Base-by-base conservation (phyloP, 371 early-diverging fungal genomes). In the Chytridium lagenaria region DNA sequence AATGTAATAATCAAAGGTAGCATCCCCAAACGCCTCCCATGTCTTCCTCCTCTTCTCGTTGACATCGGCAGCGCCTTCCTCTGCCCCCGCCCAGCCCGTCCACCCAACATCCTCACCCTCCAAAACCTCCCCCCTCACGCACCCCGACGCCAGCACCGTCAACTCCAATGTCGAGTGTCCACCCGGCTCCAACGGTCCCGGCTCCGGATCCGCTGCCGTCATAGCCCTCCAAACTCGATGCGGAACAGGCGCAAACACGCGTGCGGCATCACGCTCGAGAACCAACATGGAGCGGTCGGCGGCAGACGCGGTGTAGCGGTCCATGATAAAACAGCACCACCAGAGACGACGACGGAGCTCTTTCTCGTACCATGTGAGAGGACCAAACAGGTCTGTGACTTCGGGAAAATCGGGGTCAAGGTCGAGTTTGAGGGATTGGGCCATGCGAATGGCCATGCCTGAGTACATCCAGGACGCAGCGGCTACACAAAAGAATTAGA, bases 391-490 rank as follows among this genome's bases (percentile, higher is more conserved):
- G 37, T 7, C 22, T 1, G 10, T n/a, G 19, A 69, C 40, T 40
- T 69, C 69, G 31, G 69, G 59, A 34, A 57, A 69, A 31, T 74
- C 80, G 16, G 80, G 80, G 65, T 80, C 80, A 16, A 72, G 59
- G 50, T 80, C 77, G 61, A 80, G 59, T n/a, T 69, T 50, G 12
- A 80, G 67, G 31, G 70, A 77, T 44, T 73, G 71, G 15, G 75
- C 74, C 77, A 80, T 80, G 26, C 80, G 77, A 34, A 69, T 73
- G 0, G 80, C 77, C 72, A 80, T 72, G 0, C 77, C 75, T 33
- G 72, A 55, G 33, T 75, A 75, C 77, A 75, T 80, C 80, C 80
- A 80, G 2, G 74, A 74, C 0, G 74, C 73, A 16, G 73, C 51
- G 55, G 69, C 69, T 61, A 55, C 16, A 55, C 15, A n/a, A n/a